phyloP scores from a whole-genome alignment of 2,329 filamentous ascomycete genomes.

The Chalara sp. region DNA sequence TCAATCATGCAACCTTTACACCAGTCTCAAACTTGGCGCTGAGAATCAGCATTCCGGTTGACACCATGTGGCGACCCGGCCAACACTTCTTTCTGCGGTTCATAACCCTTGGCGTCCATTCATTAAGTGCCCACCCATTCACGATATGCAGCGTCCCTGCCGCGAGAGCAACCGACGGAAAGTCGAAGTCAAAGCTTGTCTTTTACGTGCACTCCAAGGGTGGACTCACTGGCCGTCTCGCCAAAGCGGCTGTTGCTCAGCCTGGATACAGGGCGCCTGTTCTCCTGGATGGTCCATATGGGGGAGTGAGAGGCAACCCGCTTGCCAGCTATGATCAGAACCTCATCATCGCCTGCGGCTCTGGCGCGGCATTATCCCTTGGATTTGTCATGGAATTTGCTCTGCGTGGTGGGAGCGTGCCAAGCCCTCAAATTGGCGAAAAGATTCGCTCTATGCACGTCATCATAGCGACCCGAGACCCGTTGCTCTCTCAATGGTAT shows the following conservation, averaged over 20 bases:
- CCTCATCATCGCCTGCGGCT: conserved; percentile 47
- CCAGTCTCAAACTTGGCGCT: conserved; percentile 84
- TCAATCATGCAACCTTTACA: not conserved
- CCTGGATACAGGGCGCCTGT: conserved; percentile 36
- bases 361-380: conserved; percentile 47
- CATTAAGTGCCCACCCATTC: conserved; percentile 84
- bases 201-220: conserved; percentile 7
- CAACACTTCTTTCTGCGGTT: conserved; percentile 92
- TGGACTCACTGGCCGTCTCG: conserved; percentile 10
- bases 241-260: conserved; percentile 30
- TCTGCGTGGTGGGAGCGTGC: not conserved
- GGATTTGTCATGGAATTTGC: conserved; percentile 30
- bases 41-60: conserved; percentile 85
- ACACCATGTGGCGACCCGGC: conserved; percentile 82
- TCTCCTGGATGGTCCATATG: conserved; percentile 52
- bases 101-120: conserved; percentile 62
- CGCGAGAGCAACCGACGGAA: not conserved
- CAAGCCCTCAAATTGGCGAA: not conserved
- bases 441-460: not conserved
- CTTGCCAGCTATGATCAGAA: conserved; percentile 33
- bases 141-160: conserved; percentile 69
- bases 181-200: not conserved
- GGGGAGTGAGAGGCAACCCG: conserved; percentile 37
- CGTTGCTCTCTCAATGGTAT: not conserved
- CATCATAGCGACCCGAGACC: not conserved